Conservation (phyloP, 163 green algal species). For the Scenedesmus sp. region DNA sequence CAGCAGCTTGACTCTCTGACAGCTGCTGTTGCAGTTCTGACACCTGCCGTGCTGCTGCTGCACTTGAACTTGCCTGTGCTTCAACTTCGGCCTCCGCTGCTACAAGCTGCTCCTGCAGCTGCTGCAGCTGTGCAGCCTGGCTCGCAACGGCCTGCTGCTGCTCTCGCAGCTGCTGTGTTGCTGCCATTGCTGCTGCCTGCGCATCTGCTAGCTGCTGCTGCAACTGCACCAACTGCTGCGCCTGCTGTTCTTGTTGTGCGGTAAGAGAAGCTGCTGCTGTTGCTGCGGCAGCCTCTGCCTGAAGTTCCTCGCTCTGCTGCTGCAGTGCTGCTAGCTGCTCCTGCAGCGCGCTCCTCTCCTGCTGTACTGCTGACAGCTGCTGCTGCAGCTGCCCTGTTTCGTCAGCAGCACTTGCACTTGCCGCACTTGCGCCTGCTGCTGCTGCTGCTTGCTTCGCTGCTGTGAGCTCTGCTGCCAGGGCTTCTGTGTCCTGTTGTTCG, state of each 20-base stretch:
- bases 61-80: background rate
- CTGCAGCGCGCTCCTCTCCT: background rate
- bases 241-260: background rate
- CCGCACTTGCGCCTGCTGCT: background rate
- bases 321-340: constrained; percentile 9
- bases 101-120: constrained; percentile 26
- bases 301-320: background rate
- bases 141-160: constrained; percentile 30
- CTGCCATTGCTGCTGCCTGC: background rate
- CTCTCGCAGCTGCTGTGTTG: background rate
- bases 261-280: background rate
- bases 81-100: background rate
- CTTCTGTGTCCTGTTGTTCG: background rate
- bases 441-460: background rate
- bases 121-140: background rate
- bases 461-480: constrained; percentile 6
- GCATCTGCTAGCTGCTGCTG: constrained; percentile 30
- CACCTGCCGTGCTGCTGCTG: constrained; percentile 20
- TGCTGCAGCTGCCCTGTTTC: constrained; percentile 15
- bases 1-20: background rate
- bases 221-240: constrained; percentile 5
- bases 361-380: background rate
- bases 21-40: constrained; percentile 23
- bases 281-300: background rate
- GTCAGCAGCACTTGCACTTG: background rate